These are phyloP conservation scores for Aphanomyces invadans DNA, from an alignment of 352 stramenopile species.

Conservation along the genomic window DNA sequence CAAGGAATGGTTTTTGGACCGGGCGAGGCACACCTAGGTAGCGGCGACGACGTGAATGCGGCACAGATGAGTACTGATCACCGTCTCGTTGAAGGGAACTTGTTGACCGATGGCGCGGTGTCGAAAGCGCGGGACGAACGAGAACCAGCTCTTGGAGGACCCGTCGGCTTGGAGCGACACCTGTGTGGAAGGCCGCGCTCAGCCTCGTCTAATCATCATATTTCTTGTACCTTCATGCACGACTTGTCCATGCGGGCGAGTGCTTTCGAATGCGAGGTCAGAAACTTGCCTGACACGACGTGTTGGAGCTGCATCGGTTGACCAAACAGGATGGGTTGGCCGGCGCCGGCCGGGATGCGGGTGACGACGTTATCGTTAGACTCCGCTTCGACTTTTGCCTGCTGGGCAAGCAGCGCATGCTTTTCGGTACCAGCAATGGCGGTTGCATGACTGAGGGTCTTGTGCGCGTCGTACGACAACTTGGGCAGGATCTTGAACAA, in stretches of 20 bases:
- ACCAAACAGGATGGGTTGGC: slow-evolving; percentile 3
- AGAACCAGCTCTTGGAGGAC: slow-evolving; percentile 15
- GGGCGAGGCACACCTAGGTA: slow-evolving; percentile 7
- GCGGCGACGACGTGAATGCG: neutral
- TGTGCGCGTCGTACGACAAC: slow-evolving; percentile 15
- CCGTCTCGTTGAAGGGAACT: neutral
- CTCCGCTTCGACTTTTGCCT: slow-evolving; percentile 1
- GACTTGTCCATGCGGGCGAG: slow-evolving; percentile 16
- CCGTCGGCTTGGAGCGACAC: neutral
- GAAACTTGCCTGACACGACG: slow-evolving; percentile 20
- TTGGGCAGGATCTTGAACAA: slow-evolving; percentile 12
- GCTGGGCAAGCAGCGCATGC: neutral
- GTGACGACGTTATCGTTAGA: neutral
- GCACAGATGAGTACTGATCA: no score
- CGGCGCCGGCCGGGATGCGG: neutral
- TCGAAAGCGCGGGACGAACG: slow-evolving; percentile 10
- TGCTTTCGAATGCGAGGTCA: slow-evolving; percentile 10
- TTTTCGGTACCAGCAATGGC: neutral
- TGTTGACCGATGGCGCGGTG: neutral
- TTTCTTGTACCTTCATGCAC: slow-evolving; percentile 21
- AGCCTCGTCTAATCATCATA: no score
- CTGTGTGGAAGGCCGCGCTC: no score
- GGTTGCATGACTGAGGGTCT: neutral
- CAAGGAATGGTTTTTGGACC: neutral
- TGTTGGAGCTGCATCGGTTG: slow-evolving; percentile 20